phyloP scores from a whole-genome alignment of 2,329 filamentous ascomycete genomes.

The Ophiostoma populinum region DNA sequence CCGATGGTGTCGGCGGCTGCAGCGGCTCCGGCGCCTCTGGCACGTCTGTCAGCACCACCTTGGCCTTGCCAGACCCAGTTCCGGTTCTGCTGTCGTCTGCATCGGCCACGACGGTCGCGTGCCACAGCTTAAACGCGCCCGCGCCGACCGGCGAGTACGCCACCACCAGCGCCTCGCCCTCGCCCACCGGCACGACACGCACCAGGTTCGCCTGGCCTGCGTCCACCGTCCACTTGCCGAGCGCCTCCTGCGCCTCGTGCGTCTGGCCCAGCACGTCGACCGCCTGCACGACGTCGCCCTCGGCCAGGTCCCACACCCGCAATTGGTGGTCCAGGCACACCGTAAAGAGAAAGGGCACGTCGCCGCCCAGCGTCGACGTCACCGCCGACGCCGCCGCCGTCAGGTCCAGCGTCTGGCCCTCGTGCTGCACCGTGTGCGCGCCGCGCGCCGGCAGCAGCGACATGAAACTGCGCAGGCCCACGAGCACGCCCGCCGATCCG shows the following conservation, averaged over 20 bases:
- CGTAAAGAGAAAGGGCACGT: conserved; percentile 46
- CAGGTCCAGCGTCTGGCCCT: conserved; percentile 46
- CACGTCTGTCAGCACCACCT: too few relatives aligned
- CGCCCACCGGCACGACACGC: conserved; percentile 44
- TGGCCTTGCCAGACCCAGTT: too few relatives aligned
- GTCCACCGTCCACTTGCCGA: conserved; percentile 59
- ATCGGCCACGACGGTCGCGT: conserved; percentile 45
- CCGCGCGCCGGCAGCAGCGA: conserved; percentile 52
- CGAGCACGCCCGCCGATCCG: conserved; percentile 55
- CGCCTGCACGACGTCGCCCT: conserved; percentile 58
- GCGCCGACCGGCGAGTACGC: conserved; percentile 79
- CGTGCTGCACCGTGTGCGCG: conserved; percentile 46
- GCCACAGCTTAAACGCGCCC: conserved; percentile 92
- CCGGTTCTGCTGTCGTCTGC: conserved; percentile 22
- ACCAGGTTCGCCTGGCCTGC: conserved; percentile 64
- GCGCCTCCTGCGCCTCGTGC: conserved; percentile 45
- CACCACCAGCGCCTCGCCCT: conserved; percentile 42
- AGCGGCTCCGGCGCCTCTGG: conserved; percentile 42
- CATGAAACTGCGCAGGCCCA: conserved; percentile 47
- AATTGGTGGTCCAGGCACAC: conserved; percentile 79
- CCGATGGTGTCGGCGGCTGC: conserved; percentile 51
- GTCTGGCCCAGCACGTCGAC: conserved; percentile 60
- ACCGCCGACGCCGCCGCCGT: conserved; percentile 49
- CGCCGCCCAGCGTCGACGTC: conserved; percentile 32
- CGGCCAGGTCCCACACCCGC: conserved; percentile 77